phyloP scores from a whole-genome alignment of 352 stramenopile species.

The Globisporangium uncinulatum region DNA sequence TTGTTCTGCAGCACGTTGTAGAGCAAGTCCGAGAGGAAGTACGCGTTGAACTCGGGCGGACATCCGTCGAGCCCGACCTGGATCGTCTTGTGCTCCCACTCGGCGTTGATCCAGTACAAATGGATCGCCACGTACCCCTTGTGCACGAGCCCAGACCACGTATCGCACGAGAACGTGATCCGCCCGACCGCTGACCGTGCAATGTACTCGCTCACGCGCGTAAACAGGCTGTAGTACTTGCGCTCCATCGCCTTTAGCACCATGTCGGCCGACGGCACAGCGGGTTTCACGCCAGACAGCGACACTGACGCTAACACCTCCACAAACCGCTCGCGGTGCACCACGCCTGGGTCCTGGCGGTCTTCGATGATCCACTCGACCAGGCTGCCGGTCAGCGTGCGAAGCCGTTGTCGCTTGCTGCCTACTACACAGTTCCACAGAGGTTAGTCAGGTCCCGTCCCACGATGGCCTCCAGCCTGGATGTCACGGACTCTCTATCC shows the following conservation, averaged over 20 bases:
- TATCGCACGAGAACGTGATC: constrained; percentile 77
- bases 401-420: constrained; percentile 59
- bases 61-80: constrained; percentile 71
- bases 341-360: constrained; percentile 52
- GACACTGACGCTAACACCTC: constrained; percentile 37
- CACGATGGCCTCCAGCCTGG: background rate
- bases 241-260: constrained; percentile 67
- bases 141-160: constrained; percentile 60
- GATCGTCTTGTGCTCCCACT: constrained; percentile 83
- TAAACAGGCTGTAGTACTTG: constrained; percentile 70
- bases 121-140: constrained; percentile 76
- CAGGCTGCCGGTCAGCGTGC: constrained; percentile 51
- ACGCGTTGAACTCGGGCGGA: constrained; percentile 59
- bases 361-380: constrained; percentile 79
- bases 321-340: constrained; percentile 67
- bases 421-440: constrained; percentile 19
- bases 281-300: constrained; percentile 31
- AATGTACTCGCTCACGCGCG: constrained; percentile 67
- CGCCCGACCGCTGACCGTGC: constrained; percentile 60
- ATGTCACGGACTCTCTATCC: background rate
- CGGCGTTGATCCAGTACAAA: constrained; percentile 79
- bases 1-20: constrained; percentile 80
- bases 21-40: constrained; percentile 75
- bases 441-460: background rate
- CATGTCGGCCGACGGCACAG: constrained; percentile 41